Evolutionary conservation across 306 rosid species (phyloP).

Genomic region (Quercus robur): DNA sequence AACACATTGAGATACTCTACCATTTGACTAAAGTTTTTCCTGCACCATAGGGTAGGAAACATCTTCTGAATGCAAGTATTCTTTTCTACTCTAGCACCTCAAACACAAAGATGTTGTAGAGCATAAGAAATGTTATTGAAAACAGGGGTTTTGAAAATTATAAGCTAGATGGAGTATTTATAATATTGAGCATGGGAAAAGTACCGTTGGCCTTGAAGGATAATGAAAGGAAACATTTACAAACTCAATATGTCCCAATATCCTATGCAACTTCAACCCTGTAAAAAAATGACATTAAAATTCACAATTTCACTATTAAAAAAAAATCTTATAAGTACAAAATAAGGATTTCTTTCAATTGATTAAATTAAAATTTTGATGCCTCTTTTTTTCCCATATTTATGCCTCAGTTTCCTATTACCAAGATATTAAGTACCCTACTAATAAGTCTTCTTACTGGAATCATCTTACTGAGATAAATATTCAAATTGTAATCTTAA

Average conservation of each 20-base stretch:
- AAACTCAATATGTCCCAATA: constrained; percentile 67
- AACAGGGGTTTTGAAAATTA: constrained; percentile 13
- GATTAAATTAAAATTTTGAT: not conserved
- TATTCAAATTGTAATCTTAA: not conserved
- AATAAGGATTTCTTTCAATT: not conserved
- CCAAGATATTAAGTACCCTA: not conserved
- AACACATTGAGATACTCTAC: not conserved
- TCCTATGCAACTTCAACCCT: constrained; percentile 66
- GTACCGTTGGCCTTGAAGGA: constrained; percentile 79
- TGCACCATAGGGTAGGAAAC: not conserved
- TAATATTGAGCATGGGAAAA: constrained; percentile 23
- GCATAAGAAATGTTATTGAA: not conserved
- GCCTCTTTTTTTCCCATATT: not conserved
- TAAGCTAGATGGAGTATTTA: constrained; percentile 1
- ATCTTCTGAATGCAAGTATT: not conserved
- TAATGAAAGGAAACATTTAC: constrained; percentile 72
- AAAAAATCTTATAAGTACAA: not conserved
- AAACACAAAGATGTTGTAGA: constrained; percentile 9
- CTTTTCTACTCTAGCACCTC: constrained; percentile 20
- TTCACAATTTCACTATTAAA: constrained; percentile 7
- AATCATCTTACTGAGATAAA: not conserved
- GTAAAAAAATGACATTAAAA: constrained; percentile 30
- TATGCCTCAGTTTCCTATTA: not conserved
- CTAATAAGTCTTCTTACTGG: not conserved
- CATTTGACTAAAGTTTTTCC: constrained; percentile 16